phyloP scores from a whole-genome alignment of 805 yeast species.

The Komagataella populi region DNA sequence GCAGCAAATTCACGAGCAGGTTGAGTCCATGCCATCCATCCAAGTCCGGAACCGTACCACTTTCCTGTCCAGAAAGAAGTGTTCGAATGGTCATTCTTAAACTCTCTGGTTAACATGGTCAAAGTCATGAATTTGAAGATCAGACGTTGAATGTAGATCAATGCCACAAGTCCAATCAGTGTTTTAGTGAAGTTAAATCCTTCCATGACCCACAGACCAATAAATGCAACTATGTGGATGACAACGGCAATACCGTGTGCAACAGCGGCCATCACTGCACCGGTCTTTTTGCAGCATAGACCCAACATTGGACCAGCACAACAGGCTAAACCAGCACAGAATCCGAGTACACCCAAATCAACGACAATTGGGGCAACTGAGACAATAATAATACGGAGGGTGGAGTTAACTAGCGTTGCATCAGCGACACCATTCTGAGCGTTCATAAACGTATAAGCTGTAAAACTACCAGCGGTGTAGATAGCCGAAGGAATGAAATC shows the following conservation, averaged over 20 bases:
- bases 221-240: conserved; percentile 75
- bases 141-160: conserved; percentile 78
- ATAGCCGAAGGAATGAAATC: conserved; percentile 60
- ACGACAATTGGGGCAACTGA: conserved; percentile 84
- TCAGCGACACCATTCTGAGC: conserved; percentile 72
- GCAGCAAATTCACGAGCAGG: conserved; percentile 93
- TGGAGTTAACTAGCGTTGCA: conserved; percentile 48
- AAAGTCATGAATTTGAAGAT: conserved; percentile 76
- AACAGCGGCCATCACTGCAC: conserved; percentile 88
- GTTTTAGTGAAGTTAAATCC: conserved; percentile 82
- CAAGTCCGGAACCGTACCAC: conserved; percentile 93
- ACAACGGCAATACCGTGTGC: conserved; percentile 94
- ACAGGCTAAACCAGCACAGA: conserved; percentile 76
- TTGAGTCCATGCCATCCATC: conserved; percentile 89
- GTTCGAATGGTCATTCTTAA: conserved; percentile 88
- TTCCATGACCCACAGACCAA: conserved; percentile 94
- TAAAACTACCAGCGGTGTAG: conserved; percentile 68
- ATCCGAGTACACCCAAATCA: conserved; percentile 72
- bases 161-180: conserved; percentile 74
- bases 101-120: conserved; percentile 79
- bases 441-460: conserved; percentile 70
- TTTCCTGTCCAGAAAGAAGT: conserved; percentile 99
- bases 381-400: conserved; percentile 61
- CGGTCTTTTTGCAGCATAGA: conserved; percentile 92
- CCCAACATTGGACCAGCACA: conserved; percentile 96